These are phyloP conservation scores for Amyloporia xantha DNA, from an alignment of 768 basidiomycete species.

Conservation along the genomic window DNA sequence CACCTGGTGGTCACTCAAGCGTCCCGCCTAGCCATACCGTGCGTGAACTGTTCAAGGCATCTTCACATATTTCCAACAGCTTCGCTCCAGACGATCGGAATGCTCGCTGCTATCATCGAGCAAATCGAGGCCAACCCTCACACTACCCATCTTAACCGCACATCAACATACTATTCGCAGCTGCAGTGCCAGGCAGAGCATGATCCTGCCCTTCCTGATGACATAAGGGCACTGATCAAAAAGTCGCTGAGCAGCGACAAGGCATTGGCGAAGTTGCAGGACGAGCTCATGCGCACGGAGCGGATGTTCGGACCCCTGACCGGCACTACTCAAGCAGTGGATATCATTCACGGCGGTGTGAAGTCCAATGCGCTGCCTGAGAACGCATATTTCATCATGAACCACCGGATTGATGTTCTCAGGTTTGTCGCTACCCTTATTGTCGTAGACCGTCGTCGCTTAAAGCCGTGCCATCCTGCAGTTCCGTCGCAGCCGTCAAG, in stretches of 20 bases:
- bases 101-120: conserved; percentile 65
- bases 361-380: conserved; percentile 74
- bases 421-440: conserved; percentile 7
- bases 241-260: conserved; percentile 42
- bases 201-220: conserved; percentile 44
- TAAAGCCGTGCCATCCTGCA: conserved; percentile 26
- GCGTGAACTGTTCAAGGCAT: not conserved
- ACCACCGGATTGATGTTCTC: conserved; percentile 54
- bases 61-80: conserved; percentile 23
- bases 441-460: conserved; percentile 13
- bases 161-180: conserved; percentile 50
- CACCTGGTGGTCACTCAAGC: conserved; percentile 82
- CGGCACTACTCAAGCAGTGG: conserved; percentile 75
- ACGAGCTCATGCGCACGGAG: conserved; percentile 33
- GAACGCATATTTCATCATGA: conserved; percentile 58
- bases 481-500: conserved; percentile 34
- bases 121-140: conserved; percentile 64
- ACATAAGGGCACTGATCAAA: conserved; percentile 42
- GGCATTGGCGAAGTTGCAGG: conserved; percentile 37
- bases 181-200: conserved; percentile 63
- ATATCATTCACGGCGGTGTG: conserved; percentile 39
- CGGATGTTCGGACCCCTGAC: conserved; percentile 32
- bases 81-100: conserved; percentile 29
- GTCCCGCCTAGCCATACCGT: conserved; percentile 79
- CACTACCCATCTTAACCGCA: conserved; percentile 40